These are phyloP conservation scores for Plasmodium inui DNA, from an alignment of 169 alveolate genomes.

Conservation along the genomic window DNA sequence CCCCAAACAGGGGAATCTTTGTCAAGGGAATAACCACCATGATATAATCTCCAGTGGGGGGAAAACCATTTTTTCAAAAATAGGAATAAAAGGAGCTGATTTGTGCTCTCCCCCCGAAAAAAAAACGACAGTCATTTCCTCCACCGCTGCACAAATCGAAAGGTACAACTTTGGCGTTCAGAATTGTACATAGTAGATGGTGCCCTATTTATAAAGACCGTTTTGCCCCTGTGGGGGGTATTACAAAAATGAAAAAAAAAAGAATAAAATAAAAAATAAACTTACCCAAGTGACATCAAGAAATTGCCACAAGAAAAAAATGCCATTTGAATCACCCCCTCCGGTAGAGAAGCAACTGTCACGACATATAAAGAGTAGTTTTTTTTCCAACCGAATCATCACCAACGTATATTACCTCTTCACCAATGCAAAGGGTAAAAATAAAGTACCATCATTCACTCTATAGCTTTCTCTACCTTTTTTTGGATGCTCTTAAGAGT, in stretches of 20 bases:
- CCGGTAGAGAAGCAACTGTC: not conserved
- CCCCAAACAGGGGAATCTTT: not conserved
- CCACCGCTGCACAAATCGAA: not conserved
- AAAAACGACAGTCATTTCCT: not conserved
- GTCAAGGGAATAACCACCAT: not conserved
- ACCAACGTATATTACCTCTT: not conserved
- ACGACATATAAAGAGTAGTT: not conserved
- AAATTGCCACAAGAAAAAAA: not conserved
- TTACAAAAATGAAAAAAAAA: too few relatives aligned
- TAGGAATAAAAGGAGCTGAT: not conserved
- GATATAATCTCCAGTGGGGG: not conserved
- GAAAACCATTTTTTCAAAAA: not conserved
- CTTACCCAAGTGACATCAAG: not conserved
- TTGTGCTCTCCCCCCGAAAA: not conserved
- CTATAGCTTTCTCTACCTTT: not conserved
- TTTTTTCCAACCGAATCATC: not conserved
- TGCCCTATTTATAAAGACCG: not conserved
- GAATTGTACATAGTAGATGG: not conserved
- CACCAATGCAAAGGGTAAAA: not conserved
- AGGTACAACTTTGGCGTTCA: conserved; percentile 2
- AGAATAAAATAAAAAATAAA: too few relatives aligned
- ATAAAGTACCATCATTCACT: not conserved
- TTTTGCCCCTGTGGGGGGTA: not conserved
- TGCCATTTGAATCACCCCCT: not conserved
- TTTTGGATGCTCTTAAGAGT: not conserved